These are phyloP conservation scores for Brettanomyces nanus DNA, from an alignment of 805 yeast genomes.

Conservation along the genomic window DNA sequence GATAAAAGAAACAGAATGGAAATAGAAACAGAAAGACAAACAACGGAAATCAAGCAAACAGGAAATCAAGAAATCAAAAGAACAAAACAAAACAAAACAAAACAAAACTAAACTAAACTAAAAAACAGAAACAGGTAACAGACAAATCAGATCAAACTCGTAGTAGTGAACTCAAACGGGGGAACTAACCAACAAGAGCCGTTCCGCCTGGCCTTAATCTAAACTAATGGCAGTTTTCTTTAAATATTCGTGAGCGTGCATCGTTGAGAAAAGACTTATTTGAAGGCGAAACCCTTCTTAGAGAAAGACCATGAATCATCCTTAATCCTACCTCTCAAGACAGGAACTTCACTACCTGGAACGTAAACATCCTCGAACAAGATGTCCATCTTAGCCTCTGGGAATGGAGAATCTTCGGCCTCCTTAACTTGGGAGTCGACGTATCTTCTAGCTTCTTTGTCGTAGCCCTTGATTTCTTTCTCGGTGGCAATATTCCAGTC, in stretches of 20 bases:
- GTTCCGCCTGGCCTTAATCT: no score
- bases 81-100: no score
- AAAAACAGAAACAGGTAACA: no score
- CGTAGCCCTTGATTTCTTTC: constrained; percentile 89
- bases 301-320: constrained; percentile 76
- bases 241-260: no score
- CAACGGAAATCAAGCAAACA: no score
- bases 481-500: constrained; percentile 85
- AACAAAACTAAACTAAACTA: no score
- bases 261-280: no score
- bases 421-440: constrained; percentile 91
- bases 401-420: constrained; percentile 92
- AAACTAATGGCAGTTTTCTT: no score
- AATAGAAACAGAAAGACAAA: not conserved
- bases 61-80: no score
- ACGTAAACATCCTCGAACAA: constrained; percentile 95
- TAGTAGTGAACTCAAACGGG: no score
- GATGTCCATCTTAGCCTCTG: constrained; percentile 91
- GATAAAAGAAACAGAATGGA: constrained; percentile 1
- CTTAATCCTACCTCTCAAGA: constrained; percentile 92
- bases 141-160: no score
- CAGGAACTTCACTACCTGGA: constrained; percentile 87
- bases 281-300: constrained; percentile 29
- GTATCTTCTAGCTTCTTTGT: constrained; percentile 91
- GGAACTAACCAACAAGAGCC: no score